phyloP scores from a whole-genome alignment of 2,329 filamentous ascomycete genomes.

The Fusarium virguliforme region DNA sequence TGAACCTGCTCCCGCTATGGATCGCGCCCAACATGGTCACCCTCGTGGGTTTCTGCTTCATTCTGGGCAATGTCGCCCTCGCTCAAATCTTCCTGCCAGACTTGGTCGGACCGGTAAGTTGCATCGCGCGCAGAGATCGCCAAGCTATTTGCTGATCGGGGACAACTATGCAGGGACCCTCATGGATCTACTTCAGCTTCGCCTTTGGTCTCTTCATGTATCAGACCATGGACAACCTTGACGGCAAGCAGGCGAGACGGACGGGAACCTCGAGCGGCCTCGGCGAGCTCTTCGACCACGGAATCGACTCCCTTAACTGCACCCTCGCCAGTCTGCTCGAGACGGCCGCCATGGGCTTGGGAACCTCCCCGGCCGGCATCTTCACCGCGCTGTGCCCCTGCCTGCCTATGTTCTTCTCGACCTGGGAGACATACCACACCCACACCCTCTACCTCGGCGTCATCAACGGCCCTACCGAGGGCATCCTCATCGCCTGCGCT shows the following conservation, averaged over 20 bases:
- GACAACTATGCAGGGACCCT: constrained; percentile 73
- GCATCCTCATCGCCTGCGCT: constrained; percentile 87
- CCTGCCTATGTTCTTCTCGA: constrained; percentile 99
- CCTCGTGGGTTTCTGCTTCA: constrained; percentile 93
- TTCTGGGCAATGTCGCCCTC: constrained; percentile 84
- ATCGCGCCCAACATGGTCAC: constrained; percentile 98
- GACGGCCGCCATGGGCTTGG: constrained; percentile 93
- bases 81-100: constrained; percentile 89
- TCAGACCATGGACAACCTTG: constrained; percentile 98
- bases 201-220: constrained; percentile 98
- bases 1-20: constrained; percentile 94
- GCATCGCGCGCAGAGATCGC: not conserved
- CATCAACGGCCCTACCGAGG: constrained; percentile 98
- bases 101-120: constrained; percentile 86
- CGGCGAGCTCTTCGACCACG: constrained; percentile 98
- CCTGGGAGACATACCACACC: constrained; percentile 99
- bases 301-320: constrained; percentile 98
- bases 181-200: constrained; percentile 97
- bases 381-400: constrained; percentile 94
- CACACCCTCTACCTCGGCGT: constrained; percentile 96
- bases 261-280: constrained; percentile 96
- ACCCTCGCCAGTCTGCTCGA: constrained; percentile 92
- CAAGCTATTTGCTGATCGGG: constrained; percentile 29
- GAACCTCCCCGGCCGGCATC: constrained; percentile 85
- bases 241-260: constrained; percentile 95